These are phyloP conservation scores for Pyrenochaeta sp. DNA, from an alignment of 2,329 filamentous ascomycete species.

Conservation along the genomic window DNA sequence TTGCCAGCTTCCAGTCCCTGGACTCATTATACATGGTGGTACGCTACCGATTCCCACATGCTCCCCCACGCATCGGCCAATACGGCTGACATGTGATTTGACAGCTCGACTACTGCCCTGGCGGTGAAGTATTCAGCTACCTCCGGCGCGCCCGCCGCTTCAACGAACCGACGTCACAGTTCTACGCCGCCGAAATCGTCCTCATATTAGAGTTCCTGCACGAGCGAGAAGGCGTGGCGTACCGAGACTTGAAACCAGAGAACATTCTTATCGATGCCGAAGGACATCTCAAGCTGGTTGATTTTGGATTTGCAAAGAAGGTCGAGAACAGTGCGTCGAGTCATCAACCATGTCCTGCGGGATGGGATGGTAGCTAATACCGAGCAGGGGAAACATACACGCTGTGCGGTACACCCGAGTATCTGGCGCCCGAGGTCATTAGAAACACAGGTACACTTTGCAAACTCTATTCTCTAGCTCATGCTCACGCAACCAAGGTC, in stretches of 20 bases:
- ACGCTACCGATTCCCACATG: slow-evolving; percentile 35
- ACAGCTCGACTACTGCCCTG: slow-evolving; percentile 79
- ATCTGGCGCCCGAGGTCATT: slow-evolving; percentile 84
- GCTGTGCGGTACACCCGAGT: slow-evolving; percentile 83
- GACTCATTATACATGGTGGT: slow-evolving; percentile 81
- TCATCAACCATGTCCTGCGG: slow-evolving; percentile 25
- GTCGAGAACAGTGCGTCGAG: slow-evolving; percentile 64
- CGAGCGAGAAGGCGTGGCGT: slow-evolving; percentile 80
- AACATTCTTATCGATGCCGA: slow-evolving; percentile 80
- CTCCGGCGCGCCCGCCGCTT: slow-evolving; percentile 79
- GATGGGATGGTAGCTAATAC: slow-evolving; percentile 12
- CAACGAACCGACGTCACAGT: slow-evolving; percentile 77
- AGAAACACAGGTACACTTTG: slow-evolving; percentile 71
- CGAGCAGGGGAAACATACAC: slow-evolving; percentile 75
- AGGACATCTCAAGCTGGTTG: slow-evolving; percentile 82
- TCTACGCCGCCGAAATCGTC: slow-evolving; percentile 85
- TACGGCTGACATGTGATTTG: slow-evolving; percentile 21
- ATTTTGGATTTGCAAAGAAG: slow-evolving; percentile 86
- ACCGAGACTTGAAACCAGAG: slow-evolving; percentile 83
- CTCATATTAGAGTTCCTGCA: slow-evolving; percentile 82
- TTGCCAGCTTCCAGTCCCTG: slow-evolving; percentile 79
- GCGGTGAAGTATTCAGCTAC: slow-evolving; percentile 86
- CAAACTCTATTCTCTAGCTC: slow-evolving; percentile 4
- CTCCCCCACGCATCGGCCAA: background rate
- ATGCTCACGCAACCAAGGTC: slow-evolving; percentile 52